phyloP scores from a whole-genome alignment of 805 yeast genomes.

The Starmerella vaccinii region DNA sequence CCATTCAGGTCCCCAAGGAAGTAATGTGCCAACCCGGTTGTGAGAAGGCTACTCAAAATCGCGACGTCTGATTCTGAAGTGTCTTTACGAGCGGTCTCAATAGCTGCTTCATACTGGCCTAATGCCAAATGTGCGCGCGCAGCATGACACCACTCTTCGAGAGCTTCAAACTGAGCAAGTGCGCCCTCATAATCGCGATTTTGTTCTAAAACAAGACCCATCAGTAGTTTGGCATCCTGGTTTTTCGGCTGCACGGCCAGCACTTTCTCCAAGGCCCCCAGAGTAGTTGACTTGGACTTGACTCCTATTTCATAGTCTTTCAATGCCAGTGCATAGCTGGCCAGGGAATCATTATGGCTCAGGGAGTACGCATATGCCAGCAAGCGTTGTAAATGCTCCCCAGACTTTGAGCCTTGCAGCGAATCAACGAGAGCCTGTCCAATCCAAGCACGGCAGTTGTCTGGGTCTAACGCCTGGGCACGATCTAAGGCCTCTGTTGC shows the following conservation, averaged over 20 bases:
- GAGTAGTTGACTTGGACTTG: constrained; percentile 23
- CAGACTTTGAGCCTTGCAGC: constrained; percentile 28
- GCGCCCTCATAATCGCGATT: constrained; percentile 54
- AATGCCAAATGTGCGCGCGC: constrained; percentile 63
- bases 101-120: constrained; percentile 45
- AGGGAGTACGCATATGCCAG: constrained; percentile 71
- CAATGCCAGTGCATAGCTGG: constrained; percentile 63
- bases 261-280: constrained; percentile 42
- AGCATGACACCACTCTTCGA: constrained; percentile 35
- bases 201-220: constrained; percentile 46
- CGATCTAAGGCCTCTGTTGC: constrained; percentile 63
- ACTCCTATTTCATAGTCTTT: constrained; percentile 28
- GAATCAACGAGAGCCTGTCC: constrained; percentile 60
- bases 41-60: constrained; percentile 47
- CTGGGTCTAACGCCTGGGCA: constrained; percentile 76
- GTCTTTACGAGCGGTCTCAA: constrained; percentile 37
- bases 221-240: constrained; percentile 25
- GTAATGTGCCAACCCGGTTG: constrained; percentile 62
- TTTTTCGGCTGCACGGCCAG: constrained; percentile 36
- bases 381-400: constrained; percentile 43
- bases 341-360: constrained; percentile 57
- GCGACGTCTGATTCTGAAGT: constrained; percentile 6
- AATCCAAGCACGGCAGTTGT: constrained; percentile 64
- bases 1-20: constrained; percentile 52
- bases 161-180: constrained; percentile 21